phyloP scores from a whole-genome alignment of 305 asterid species.

The Fraxinus greggii region DNA sequence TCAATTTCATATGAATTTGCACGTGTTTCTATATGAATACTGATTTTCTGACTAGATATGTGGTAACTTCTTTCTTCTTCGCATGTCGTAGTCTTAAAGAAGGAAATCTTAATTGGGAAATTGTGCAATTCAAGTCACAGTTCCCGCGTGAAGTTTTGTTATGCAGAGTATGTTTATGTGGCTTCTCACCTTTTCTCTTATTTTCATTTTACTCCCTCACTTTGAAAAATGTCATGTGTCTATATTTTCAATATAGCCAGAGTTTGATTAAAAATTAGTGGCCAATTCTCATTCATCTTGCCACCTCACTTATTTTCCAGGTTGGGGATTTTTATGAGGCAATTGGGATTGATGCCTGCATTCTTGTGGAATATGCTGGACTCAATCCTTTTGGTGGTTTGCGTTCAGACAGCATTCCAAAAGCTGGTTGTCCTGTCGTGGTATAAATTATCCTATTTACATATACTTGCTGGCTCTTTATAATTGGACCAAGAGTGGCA shows the following conservation, averaged over 20 bases:
- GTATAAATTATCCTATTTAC: slow-evolving; percentile 41
- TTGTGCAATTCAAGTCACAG: slow-evolving; percentile 85
- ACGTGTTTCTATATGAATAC: slow-evolving; percentile 4
- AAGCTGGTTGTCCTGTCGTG: slow-evolving; percentile 98
- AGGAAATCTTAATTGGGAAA: slow-evolving; percentile 93
- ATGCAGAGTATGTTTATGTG: slow-evolving; percentile 63
- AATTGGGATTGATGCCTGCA: slow-evolving; percentile 91
- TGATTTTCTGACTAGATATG: not conserved
- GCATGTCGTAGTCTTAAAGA: slow-evolving; percentile 73
- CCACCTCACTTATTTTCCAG: slow-evolving; percentile 36
- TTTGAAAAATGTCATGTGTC: not conserved
- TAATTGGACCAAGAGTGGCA: not conserved
- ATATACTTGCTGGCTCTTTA: not conserved
- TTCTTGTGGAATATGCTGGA: slow-evolving; percentile 98
- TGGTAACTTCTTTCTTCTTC: slow-evolving; percentile 18
- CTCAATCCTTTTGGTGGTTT: slow-evolving; percentile 96
- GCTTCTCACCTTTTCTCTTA: slow-evolving; percentile 17
- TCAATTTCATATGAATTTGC: slow-evolving; percentile 20
- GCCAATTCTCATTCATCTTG: slow-evolving; percentile 20
- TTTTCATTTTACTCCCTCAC: slow-evolving; percentile 23
- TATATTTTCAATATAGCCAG: not conserved
- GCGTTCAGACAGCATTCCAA: slow-evolving; percentile 86
- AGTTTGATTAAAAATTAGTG: slow-evolving; percentile 17
- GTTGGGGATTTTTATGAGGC: slow-evolving; percentile 99
- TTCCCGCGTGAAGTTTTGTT: slow-evolving; percentile 96